Evolutionary conservation across 331 rosid species (phyloP).

Genomic region (Quercus lobata): DNA sequence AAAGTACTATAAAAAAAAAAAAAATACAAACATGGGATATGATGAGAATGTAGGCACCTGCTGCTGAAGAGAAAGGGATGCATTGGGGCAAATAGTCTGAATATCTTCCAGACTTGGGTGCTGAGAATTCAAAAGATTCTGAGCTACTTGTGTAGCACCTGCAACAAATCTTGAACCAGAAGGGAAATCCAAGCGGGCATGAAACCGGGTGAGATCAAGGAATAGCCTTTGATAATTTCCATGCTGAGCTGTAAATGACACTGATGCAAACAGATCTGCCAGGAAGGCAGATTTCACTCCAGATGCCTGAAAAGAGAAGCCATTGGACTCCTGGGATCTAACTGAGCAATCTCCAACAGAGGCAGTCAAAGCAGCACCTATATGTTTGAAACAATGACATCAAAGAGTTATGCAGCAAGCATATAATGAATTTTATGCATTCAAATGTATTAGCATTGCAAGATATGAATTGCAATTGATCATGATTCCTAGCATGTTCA

Average conservation of each 20-base stretch:
- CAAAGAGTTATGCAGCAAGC: neutral
- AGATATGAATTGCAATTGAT: neutral
- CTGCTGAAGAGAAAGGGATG: constrained; percentile 81
- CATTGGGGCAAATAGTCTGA: constrained; percentile 64
- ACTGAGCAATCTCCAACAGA: constrained; percentile 55
- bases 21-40: neutral
- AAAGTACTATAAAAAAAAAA: neutral
- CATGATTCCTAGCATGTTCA: neutral
- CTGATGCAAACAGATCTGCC: constrained; percentile 67
- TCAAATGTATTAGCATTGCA: neutral
- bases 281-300: constrained; percentile 53
- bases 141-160: constrained; percentile 57
- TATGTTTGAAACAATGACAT: neutral
- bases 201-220: constrained; percentile 77
- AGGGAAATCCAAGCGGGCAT: constrained; percentile 71
- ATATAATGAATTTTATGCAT: neutral
- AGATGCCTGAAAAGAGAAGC: constrained; percentile 41
- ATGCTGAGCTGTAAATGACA: constrained; percentile 69
- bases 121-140: constrained; percentile 62
- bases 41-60: constrained; percentile 54
- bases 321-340: constrained; percentile 43
- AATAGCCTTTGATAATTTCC: constrained; percentile 74
- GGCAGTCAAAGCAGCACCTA: constrained; percentile 71
- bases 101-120: constrained; percentile 54
- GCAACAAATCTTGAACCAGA: constrained; percentile 74